A percentile compares a stretch with the other conserved stretches of the same genome.
These are phyloP conservation scores for Polyporus arcularius DNA, from an alignment of 768 basidiomycete species.

Conservation along the genomic window DNA sequence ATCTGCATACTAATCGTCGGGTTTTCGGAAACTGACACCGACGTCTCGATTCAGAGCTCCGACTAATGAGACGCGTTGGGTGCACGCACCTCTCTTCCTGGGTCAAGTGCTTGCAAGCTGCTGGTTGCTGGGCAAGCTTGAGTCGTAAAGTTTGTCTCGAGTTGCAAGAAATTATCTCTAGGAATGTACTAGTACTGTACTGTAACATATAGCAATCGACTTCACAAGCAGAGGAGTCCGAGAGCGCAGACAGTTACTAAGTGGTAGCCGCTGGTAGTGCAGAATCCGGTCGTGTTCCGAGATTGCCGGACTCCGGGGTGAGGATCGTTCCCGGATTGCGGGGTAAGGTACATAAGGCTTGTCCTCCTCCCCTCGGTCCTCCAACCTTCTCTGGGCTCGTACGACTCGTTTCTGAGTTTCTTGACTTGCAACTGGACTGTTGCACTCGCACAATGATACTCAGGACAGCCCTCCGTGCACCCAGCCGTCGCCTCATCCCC, in stretches of 20 bases:
- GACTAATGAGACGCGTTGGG: constrained; percentile 30
- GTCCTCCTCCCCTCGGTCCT: neutral
- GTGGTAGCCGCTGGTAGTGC: neutral
- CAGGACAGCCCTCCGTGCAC: constrained; percentile 6
- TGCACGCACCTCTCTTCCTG: constrained; percentile 33
- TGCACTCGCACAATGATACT: constrained; percentile 7
- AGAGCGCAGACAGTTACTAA: neutral
- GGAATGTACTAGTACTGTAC: neutral
- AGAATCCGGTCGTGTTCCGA: constrained; percentile 15
- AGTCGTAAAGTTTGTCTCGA: constrained; percentile 5
- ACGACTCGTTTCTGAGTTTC: neutral
- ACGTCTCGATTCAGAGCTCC: constrained; percentile 24
- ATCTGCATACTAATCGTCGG: neutral
- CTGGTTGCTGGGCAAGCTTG: constrained; percentile 32
- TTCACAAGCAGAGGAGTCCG: neutral
- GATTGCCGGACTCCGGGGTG: neutral
- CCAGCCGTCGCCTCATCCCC: constrained; percentile 9
- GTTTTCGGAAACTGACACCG: neutral
- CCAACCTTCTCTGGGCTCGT: neutral
- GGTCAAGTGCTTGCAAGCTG: constrained; percentile 28
- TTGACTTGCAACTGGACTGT: neutral
- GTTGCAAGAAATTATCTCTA: neutral
- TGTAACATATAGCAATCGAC: too few relatives aligned
- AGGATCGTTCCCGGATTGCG: neutral
- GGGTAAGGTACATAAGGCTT: constrained; percentile 8